Evolutionary conservation across 345 rosid genomes (phyloP).

Genomic region (Triadica sebifera): DNA sequence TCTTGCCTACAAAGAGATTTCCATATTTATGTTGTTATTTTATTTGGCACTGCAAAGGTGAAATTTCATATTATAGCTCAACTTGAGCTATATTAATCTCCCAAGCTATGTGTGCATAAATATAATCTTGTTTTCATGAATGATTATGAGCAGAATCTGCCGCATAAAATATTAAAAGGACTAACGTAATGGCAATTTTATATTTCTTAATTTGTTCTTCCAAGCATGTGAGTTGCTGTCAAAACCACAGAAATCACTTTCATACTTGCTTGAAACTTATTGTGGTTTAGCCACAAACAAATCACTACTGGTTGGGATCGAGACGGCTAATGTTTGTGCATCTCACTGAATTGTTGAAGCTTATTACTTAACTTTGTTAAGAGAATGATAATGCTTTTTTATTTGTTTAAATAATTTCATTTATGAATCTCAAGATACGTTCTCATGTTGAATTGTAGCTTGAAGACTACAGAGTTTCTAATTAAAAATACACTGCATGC

Average conservation of each 20-base stretch:
- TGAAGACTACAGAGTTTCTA: constrained; percentile 55
- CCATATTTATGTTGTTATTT: constrained; percentile 82
- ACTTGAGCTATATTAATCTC: not conserved
- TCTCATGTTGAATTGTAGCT: constrained; percentile 48
- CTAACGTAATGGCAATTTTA: not conserved
- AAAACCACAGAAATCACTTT: constrained; percentile 84
- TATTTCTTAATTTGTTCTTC: constrained; percentile 4
- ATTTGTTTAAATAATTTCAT: not conserved
- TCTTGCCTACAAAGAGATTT: constrained; percentile 97
- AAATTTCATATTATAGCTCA: constrained; percentile 4
- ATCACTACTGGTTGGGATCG: constrained; percentile 64
- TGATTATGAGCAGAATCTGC: not conserved
- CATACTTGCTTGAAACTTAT: constrained; percentile 81
- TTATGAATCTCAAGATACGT: not conserved
- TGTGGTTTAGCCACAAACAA: constrained; percentile 77
- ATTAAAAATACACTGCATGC: not conserved
- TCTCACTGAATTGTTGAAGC: constrained; percentile 12
- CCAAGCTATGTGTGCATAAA: not conserved
- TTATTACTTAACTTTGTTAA: constrained; percentile 3
- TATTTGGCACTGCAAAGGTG: constrained; percentile 96
- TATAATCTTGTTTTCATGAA: not conserved
- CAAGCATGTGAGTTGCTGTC: constrained; percentile 87
- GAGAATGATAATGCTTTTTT: not conserved
- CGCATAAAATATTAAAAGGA: not conserved
- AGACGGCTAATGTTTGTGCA: not conserved